These are phyloP conservation scores for barley (Hordeum vulgare) DNA, from an alignment of 176 grass and related monocot species.

Conservation along the genomic window MorexV3_pseudomolecules_assembly NC_058522.1:382952233-382952732, in stretches of 20 bases:
- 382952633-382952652: conserved; percentile 87
- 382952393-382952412: neutral
- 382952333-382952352: neutral
- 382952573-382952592: conserved; percentile 31
- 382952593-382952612: conserved; percentile 72
- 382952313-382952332: neutral
- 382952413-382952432: neutral
- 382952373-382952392: neutral
- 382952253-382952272: neutral
- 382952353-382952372: neutral
- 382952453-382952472: neutral
- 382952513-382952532: neutral
- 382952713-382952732: conserved; percentile 42
- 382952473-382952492: conserved; percentile 1
- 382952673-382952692: conserved; percentile 48
- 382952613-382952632: conserved; percentile 91
- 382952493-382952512: neutral
- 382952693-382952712: conserved; percentile 56
- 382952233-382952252: neutral
- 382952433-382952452: conserved; percentile 1
- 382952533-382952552: conserved; percentile 9
- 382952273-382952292: neutral
- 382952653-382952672: conserved; percentile 69
- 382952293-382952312: neutral
- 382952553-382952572: conserved; percentile 55